Percentiles rank a stretch among this genome's conserved stretches.
Evolutionary conservation across 176 grass and related monocot genomes (phyloP).

Genomic region (Oryza glumipatula): DNA sequence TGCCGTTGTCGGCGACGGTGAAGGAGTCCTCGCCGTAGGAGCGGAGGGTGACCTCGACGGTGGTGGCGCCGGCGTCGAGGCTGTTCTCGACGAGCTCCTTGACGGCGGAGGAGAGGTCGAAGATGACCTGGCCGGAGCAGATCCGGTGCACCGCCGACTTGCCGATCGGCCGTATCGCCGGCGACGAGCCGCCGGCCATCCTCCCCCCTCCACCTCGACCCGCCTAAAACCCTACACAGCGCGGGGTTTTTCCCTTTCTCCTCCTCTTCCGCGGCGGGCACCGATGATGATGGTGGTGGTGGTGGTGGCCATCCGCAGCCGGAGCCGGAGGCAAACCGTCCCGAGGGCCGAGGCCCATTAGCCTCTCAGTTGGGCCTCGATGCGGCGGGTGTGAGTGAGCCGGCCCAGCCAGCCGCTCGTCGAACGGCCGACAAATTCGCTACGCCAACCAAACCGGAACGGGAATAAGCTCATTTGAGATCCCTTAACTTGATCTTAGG

Average conservation of each 20-base stretch:
- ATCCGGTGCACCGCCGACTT: slow-evolving; percentile 82
- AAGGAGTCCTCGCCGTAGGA: slow-evolving; percentile 84
- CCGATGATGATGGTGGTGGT: too few species aligned
- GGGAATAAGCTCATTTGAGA: too few species aligned
- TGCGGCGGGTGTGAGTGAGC: background rate
- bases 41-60: slow-evolving; percentile 83
- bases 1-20: slow-evolving; percentile 87
- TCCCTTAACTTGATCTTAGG: too few species aligned
- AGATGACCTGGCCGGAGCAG: slow-evolving; percentile 93
- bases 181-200: slow-evolving; percentile 48
- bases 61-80: slow-evolving; percentile 86
- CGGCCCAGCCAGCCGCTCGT: background rate
- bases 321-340: too few species aligned
- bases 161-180: slow-evolving; percentile 75
- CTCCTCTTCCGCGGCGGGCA: background rate
- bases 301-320: too few species aligned
- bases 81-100: slow-evolving; percentile 99
- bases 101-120: slow-evolving; percentile 83
- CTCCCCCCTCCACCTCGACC: slow-evolving; percentile 38
- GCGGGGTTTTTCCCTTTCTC: background rate
- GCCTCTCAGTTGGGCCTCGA: background rate
- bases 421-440: background rate
- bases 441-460: background rate
- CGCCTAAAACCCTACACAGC: slow-evolving; percentile 28
- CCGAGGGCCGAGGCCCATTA: background rate